Evolutionary conservation across 805 yeast genomes (phyloP).

Genomic region (Candida easanensis): DNA sequence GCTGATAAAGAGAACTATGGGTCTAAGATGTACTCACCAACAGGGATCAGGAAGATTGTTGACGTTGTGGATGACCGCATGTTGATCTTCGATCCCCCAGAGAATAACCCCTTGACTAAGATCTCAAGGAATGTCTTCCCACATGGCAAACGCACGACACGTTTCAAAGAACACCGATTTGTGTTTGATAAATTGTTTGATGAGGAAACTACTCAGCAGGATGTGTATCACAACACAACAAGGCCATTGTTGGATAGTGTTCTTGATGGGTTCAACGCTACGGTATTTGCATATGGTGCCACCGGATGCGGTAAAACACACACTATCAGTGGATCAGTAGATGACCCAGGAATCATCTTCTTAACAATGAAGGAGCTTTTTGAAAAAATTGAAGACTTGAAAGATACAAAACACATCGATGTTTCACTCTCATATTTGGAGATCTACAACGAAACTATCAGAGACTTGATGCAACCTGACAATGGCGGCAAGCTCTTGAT

Average conservation of each 20-base stretch:
- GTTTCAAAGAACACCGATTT: conserved; percentile 72
- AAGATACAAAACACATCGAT: conserved; percentile 56
- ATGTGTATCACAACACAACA: conserved; percentile 66
- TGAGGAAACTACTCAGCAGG: conserved; percentile 57
- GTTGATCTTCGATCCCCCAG: conserved; percentile 86
- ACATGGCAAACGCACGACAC: conserved; percentile 35
- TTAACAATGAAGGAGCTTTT: conserved; percentile 77
- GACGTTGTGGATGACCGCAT: conserved; percentile 81
- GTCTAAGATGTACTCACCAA: conserved; percentile 31
- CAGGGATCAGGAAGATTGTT: conserved; percentile 64
- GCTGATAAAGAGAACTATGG: conserved; percentile 23
- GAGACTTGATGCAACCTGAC: conserved; percentile 70
- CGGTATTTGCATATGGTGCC: conserved; percentile 95
- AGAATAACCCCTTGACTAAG: conserved; percentile 51
- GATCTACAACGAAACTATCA: conserved; percentile 85
- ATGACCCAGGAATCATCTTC: conserved; percentile 76
- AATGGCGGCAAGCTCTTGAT: conserved; percentile 44
- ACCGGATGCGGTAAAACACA: conserved; percentile 98
- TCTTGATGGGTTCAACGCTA: conserved; percentile 83
- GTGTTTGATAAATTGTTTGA: conserved; percentile 82
- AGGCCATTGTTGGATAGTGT: conserved; percentile 70
- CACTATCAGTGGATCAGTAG: conserved; percentile 76
- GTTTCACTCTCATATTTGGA: conserved; percentile 74
- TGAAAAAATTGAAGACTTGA: conserved; percentile 50
- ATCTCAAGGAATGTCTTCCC: conserved; percentile 35